phyloP scores from a whole-genome alignment of 352 stramenopile species.

The Poterioochromonas sp. region DNA sequence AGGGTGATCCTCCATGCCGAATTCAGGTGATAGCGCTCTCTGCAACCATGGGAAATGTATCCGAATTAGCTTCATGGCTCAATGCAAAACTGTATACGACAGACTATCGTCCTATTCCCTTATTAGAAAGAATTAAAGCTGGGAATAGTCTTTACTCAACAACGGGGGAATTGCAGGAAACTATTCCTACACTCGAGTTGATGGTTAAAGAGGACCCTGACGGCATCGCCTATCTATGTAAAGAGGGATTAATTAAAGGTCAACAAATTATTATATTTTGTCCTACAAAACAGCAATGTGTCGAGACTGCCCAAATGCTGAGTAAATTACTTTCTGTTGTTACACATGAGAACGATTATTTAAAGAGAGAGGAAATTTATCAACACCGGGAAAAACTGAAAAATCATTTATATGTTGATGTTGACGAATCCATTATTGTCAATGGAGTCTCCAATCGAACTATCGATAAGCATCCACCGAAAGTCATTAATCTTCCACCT shows the following conservation, averaged over 20 bases:
- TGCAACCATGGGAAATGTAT: conserved; percentile 48
- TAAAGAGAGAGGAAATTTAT: too few relatives aligned
- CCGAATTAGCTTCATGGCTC: conserved; percentile 43
- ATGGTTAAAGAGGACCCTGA: conserved; percentile 35
- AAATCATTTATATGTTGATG: too few relatives aligned
- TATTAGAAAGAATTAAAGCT: conserved; percentile 38
- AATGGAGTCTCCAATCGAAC: not conserved
- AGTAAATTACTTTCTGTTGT: not conserved
- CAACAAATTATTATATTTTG: conserved; percentile 35
- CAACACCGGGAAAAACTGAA: too few relatives aligned
- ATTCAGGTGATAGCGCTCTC: conserved; percentile 46
- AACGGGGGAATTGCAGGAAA: conserved; percentile 29
- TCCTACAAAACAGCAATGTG: conserved; percentile 13
- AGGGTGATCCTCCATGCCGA: not conserved
- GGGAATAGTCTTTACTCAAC: conserved; percentile 29
- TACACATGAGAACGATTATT: too few relatives aligned
- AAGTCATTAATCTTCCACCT: too few relatives aligned
- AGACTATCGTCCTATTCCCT: conserved; percentile 42
- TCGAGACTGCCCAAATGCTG: not conserved
- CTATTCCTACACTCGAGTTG: conserved; percentile 21
- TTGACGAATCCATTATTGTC: not conserved
- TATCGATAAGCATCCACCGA: too few relatives aligned
- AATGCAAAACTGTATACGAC: conserved; percentile 40
- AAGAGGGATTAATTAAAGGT: conserved; percentile 15
- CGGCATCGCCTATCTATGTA: conserved; percentile 35